phyloP scores from a whole-genome alignment of 2,329 filamentous ascomycete species.

The Fusarium veterinarium region DNA sequence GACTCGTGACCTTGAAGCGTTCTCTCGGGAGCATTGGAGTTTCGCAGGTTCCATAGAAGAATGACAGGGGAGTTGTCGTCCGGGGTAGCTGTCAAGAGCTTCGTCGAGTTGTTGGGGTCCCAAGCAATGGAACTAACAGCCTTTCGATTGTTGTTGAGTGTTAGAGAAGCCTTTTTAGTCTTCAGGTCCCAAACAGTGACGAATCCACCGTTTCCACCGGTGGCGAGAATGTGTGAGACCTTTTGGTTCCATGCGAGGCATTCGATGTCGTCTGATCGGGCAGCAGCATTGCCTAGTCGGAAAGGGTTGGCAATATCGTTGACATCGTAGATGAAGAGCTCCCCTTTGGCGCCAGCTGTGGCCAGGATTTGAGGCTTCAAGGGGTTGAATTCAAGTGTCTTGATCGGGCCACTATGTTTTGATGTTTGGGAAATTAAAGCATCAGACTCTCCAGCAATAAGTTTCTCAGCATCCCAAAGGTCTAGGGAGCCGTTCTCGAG shows the following conservation, averaged over 20 bases:
- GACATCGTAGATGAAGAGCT: slow-evolving; percentile 95
- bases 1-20: slow-evolving; percentile 93
- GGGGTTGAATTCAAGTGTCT: slow-evolving; percentile 96
- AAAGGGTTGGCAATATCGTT: slow-evolving; percentile 91
- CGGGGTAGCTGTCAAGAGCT: slow-evolving; percentile 91
- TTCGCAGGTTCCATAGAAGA: slow-evolving; percentile 92
- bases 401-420: slow-evolving; percentile 93
- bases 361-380: slow-evolving; percentile 90
- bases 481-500: slow-evolving; percentile 94
- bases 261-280: slow-evolving; percentile 93
- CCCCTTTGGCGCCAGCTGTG: slow-evolving; percentile 92
- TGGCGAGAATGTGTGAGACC: slow-evolving; percentile 95
- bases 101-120: slow-evolving; percentile 96
- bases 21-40: slow-evolving; percentile 93
- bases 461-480: slow-evolving; percentile 87
- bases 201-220: slow-evolving; percentile 91
- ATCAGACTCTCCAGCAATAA: slow-evolving; percentile 69
- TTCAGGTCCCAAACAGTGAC: slow-evolving; percentile 99
- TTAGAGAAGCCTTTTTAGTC: slow-evolving; percentile 96
- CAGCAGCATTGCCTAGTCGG: slow-evolving; percentile 86
- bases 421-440: slow-evolving; percentile 86
- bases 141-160: slow-evolving; percentile 94
- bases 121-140: slow-evolving; percentile 95
- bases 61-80: slow-evolving; percentile 91
- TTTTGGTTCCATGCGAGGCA: slow-evolving; percentile 99